A percentile compares a stretch with the other conserved stretches of the same genome.
Conservation (phyloP, 176 grass and related monocot genomes). For the maize (Zea mays) region Zm-B73-REFERENCE-NAM-5.0 NC_050097.1:182108001-182108500, state of each 20-base stretch:
- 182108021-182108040: background rate
- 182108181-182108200: background rate
- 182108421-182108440: background rate
- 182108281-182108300: slow-evolving; percentile 30
- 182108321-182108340: background rate
- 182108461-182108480: too few relatives aligned
- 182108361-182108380: background rate
- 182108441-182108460: background rate
- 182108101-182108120: slow-evolving; percentile 29
- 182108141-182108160: slow-evolving; percentile 20
- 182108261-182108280: slow-evolving; percentile 4
- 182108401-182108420: background rate
- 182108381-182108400: background rate
- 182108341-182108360: background rate
- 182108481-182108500: too few relatives aligned
- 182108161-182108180: background rate
- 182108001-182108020: slow-evolving; percentile 39
- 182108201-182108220: background rate
- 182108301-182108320: slow-evolving; percentile 20
- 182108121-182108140: slow-evolving; percentile 10
- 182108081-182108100: slow-evolving; percentile 36
- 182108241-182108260: background rate
- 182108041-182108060: background rate
- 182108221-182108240: background rate
- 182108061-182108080: slow-evolving; percentile 29